These are phyloP conservation scores for Knufia fluminis DNA, from an alignment of 2,329 filamentous ascomycete genomes.

Conservation along the genomic window DNA sequence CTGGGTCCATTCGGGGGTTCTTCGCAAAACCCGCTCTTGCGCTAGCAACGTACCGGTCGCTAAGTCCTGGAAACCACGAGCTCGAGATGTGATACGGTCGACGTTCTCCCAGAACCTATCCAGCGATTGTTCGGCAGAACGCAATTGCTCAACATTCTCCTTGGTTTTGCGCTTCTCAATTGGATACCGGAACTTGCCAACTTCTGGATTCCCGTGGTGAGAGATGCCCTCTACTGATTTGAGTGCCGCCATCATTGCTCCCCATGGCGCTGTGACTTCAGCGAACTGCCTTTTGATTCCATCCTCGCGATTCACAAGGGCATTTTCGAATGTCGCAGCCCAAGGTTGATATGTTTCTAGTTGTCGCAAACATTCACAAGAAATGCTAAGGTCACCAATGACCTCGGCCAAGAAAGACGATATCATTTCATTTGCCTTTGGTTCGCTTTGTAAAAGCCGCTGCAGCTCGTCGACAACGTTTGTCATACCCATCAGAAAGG, in stretches of 20 bases:
- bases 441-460: constrained; percentile 34
- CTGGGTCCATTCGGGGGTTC: constrained; percentile 44
- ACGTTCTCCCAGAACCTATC: constrained; percentile 39
- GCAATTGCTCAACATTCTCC: constrained; percentile 38
- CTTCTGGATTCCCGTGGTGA: neutral
- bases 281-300: constrained; percentile 26
- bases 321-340: constrained; percentile 31
- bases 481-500: constrained; percentile 27
- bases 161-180: constrained; percentile 39
- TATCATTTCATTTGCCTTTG: constrained; percentile 29
- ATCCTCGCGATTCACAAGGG: constrained; percentile 7
- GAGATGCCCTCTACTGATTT: neutral
- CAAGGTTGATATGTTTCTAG: constrained; percentile 41
- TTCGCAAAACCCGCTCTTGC: constrained; percentile 27
- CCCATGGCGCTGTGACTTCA: constrained; percentile 11
- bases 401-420: constrained; percentile 29
- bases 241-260: neutral
- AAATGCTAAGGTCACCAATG: constrained; percentile 40
- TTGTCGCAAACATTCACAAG: constrained; percentile 38
- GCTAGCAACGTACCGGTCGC: neutral
- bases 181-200: constrained; percentile 39
- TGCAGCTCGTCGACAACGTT: constrained; percentile 42
- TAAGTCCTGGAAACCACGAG: neutral
- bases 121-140: constrained; percentile 39
- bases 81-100: constrained; percentile 20